Base-by-base conservation (phyloP, 2,329 filamentous ascomycete species). In the Penicillium aurantiogriseum region DNA sequence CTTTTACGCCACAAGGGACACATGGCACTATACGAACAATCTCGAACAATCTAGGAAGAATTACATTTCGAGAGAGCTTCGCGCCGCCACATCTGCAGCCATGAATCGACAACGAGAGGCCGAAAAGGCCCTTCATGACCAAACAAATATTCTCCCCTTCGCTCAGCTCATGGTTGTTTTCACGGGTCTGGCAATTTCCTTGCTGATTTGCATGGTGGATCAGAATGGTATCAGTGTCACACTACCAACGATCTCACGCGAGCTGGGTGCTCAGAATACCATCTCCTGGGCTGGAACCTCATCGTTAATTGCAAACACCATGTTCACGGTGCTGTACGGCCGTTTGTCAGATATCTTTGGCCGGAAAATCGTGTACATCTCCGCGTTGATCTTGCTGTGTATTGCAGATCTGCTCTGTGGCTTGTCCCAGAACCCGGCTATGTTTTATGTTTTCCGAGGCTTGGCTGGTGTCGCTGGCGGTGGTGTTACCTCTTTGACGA, bases 231-330 rank as follows among this genome's bases (percentile, higher is more conserved):
- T 86, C 54, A 79, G 78, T 2, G 76, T 79, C 2, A 78, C 79
- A n/a, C 68, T 85, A 39, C 83, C 83, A 29, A 80, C 81, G 31
- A 79, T 85, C 63, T 77, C 79, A 54, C 67, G 74, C 51, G 79
- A 84, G 53, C 73, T 82, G 21, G 63, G 76, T 53, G 76, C 76
- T 1, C 71, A 72, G 47, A 63, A 74, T 55, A 74, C 73, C 2
- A 86, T 86, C 46, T 90, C 90, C 67, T 90, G 87, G 88, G 82
- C 85, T 13, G 88, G 87, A 2, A 90, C 88, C 5, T 85, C 85
- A 17, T 91, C 88, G 62, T 76, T 91, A 5, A 80, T 91, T 5
- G 83, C 86, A 3, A 85, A 83, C 55, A 87, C 86, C 0, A 81
- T 83, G 35, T 88, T 88, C 61, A 85, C 86, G 61, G 83, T 87